A percentile compares a stretch with the other conserved stretches of the same genome.
phyloP scores from a whole-genome alignment of 129 eudicot species.

The Rutidosis leptorrhynchoides region DNA sequence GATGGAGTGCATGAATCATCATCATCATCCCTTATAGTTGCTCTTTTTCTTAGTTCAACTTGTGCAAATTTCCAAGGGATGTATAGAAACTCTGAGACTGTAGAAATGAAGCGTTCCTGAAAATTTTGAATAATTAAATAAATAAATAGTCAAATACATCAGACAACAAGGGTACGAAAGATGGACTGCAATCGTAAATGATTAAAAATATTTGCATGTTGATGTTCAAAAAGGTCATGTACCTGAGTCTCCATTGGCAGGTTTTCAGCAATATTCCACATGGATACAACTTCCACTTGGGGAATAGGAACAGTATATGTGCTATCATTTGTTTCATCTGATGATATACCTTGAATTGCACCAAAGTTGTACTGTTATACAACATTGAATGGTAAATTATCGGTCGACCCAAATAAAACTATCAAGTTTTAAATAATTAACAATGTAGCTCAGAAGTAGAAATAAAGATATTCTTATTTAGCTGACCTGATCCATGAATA shows the following conservation, averaged over 20 bases:
- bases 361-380: conserved; percentile 81
- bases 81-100: conserved; percentile 76
- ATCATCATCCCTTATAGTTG: conserved; percentile 46
- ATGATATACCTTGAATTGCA: conserved; percentile 78
- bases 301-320: conserved; percentile 38
- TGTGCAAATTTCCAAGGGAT: conserved; percentile 85
- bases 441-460: neutral
- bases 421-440: neutral
- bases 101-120: conserved; percentile 77
- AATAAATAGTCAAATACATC: conserved; percentile 13
- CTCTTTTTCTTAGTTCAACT: conserved; percentile 51
- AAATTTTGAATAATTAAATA: too few species aligned
- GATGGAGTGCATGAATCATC: conserved; percentile 88
- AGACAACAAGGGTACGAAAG: neutral
- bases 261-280: conserved; percentile 84
- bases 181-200: neutral
- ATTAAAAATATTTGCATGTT: neutral
- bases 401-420: neutral
- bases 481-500: conserved; percentile 96
- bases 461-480: neutral
- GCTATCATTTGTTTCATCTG: conserved; percentile 30
- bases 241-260: conserved; percentile 80
- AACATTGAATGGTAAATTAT: conserved; percentile 3
- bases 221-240: conserved; percentile 12
- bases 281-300: conserved; percentile 66